phyloP scores from a whole-genome alignment of 139 green algal species.

The Trebouxia sp. region DNA sequence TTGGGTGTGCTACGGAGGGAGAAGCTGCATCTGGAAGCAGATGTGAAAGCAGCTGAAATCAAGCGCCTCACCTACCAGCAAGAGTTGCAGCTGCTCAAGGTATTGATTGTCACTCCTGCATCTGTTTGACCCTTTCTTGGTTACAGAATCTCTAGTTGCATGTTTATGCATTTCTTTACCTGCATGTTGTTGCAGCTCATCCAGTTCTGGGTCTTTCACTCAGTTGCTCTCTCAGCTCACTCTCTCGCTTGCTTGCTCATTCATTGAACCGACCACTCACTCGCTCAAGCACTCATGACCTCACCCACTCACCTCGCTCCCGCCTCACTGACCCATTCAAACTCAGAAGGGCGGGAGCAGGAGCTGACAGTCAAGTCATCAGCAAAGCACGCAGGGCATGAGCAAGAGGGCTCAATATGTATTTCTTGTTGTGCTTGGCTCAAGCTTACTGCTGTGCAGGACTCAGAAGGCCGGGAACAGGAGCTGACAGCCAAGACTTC shows the following conservation, averaged over 20 bases:
- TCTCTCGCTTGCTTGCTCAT: too few relatives aligned
- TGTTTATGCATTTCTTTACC: too few relatives aligned
- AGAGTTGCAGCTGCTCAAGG: constrained; percentile 36
- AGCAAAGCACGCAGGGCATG: constrained; percentile 66
- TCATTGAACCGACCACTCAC: too few relatives aligned
- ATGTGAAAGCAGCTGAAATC: constrained; percentile 66
- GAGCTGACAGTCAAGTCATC: constrained; percentile 55
- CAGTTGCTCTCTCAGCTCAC: too few relatives aligned
- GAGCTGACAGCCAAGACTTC: constrained; percentile 55
- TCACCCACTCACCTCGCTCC: too few relatives aligned
- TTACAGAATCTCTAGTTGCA: too few relatives aligned
- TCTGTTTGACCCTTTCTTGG: too few relatives aligned
- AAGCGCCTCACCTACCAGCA: constrained; percentile 58
- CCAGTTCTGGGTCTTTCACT: too few relatives aligned
- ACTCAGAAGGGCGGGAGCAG: constrained; percentile 72
- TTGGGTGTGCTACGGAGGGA: constrained; percentile 51
- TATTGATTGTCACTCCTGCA: neutral
- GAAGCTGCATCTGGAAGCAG: constrained; percentile 60
- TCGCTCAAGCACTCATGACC: too few relatives aligned
- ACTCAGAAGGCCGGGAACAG: constrained; percentile 72
- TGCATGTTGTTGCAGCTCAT: too few relatives aligned
- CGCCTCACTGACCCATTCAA: too few relatives aligned
- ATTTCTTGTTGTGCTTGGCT: neutral
- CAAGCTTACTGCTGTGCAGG: constrained; percentile 57
- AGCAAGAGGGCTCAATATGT: too few relatives aligned